Evolutionary conservation across 1,284 basidiomycete species (phyloP), one percentile per base, ranked within the genome.

Genomic region (Ceratobasidium papillatum): DNA sequence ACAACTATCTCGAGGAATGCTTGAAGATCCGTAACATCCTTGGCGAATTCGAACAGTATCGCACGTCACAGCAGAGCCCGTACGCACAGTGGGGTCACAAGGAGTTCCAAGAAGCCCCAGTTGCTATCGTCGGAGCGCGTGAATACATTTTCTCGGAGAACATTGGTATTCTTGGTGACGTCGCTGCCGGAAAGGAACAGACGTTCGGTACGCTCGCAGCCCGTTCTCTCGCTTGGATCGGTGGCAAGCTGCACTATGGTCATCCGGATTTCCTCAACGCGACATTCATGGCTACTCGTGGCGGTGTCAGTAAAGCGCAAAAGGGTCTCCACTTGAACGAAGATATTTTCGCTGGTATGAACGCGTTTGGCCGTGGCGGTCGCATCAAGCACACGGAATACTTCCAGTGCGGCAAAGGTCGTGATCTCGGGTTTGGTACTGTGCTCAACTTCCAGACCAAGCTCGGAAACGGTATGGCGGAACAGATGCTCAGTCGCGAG

Each of bases 121-220:
- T 99, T 41, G 97, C 98, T 25, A 99, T 99, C 79, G 93, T 99
- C 77, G 98, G 97, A 83, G 96, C 97, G 22, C 91, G 98, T 84
- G 98, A 99, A 86, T 99, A 99, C 84, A 99, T 99, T 83, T 99
- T 99, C 86, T 99, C 98, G 63, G 98, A 99, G 86, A 99, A 99
- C 84, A 99, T 99, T 79, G 97, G 97, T 89, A 96, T 99, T 79
- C 88, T 99, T 61, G 97, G 97, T 84, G 97, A 99, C 83, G 89
- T 99, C 66, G 97, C 97, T 66, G 97, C 97, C 77, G 96, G 97
- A 41, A 99, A 99, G 86, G 98, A 99, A 84, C 98, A 99, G 84
- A 99, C 97, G 52, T 99, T 99, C 83, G 97, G 97, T 85, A 99
- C 97, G 0, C 90, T 99, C 78, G 90, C 95, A 64, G 97, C 96